phyloP scores from a whole-genome alignment of 257 asterid species.

The Datura wrightii region DNA sequence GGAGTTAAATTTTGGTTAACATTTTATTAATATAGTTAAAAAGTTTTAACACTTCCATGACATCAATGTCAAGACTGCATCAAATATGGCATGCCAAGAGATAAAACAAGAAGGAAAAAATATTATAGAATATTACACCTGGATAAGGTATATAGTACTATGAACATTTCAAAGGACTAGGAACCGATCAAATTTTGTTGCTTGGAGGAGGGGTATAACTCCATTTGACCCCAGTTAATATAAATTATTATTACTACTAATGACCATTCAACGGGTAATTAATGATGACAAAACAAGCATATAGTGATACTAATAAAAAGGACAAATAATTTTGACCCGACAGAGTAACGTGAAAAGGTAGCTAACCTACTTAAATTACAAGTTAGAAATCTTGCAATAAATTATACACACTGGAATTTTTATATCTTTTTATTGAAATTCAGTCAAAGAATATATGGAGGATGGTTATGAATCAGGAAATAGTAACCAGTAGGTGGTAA shows the following conservation, averaged over 20 bases:
- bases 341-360: slow-evolving; percentile 14
- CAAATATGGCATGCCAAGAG: not conserved
- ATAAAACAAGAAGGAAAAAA: not conserved
- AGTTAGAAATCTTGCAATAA: not conserved
- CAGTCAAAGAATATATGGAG: not conserved
- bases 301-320: not conserved
- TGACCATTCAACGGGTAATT: no score
- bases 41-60: not conserved
- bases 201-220: not conserved
- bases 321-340: not conserved
- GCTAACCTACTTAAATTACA: slow-evolving; percentile 8
- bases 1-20: not conserved
- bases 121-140: not conserved
- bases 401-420: not conserved
- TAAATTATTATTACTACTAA: no score
- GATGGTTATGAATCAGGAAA: not conserved
- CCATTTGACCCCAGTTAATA: no score
- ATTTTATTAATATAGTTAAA: not conserved
- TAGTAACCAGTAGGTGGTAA: not conserved
- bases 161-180: not conserved
- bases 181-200: slow-evolving; percentile 1
- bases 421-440: not conserved
- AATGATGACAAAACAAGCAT: no score
- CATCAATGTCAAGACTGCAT: not conserved
- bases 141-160: slow-evolving; percentile 9